Evolutionary conservation across 208 protist genomes (phyloP), one percentile per base, ranked within the genome.

Genomic region (Leishmania gerbilli): DNA sequence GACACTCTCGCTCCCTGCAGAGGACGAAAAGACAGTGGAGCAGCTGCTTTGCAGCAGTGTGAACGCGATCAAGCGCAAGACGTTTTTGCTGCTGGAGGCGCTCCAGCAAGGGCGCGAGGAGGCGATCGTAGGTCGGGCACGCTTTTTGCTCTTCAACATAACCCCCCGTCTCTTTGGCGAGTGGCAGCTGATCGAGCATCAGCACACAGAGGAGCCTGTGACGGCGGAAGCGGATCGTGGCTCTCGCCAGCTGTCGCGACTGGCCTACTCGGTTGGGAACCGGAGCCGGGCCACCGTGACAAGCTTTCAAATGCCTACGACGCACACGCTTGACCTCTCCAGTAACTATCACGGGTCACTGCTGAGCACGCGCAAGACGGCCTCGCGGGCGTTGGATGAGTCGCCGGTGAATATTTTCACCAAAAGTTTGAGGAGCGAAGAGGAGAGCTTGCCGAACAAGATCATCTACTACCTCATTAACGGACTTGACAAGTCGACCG

Each of bases 61-160:
- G 55, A 88, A 94, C 37, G 88, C 86, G 72, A 79, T 97, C 8
- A 90, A 92, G 77, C 87, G 86, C 64, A 96, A 93, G 79, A 79
- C 84, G 0, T 93, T 94, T 80, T 79, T 97, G n/a, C 86, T 98
- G 27, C 83, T 96, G 58, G 95, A 98, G 79, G 91, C 89, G 17
- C 74, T 92, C 34, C 95, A 98, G 84, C 92, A 97, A 64, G 91
- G 87, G 0, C 84, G 87, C 17, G 86, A 90, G 51, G 84, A 80
- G n/a, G 84, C 69, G 31, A 94, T 98, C 71, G 55, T 98, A 3
- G 83, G 84, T 27, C 90, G 92, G 11, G 90, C 89, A 40, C 76
- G 77, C n/a, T 97, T 97, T 87, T 74, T 98, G 62, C 84, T 98
- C 17, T 81, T 81, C 34, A 82, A 87, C 71, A 58, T 98, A n/a